Conservation (phyloP, 768 basidiomycete species). For the Leccinum boreale region DNA sequence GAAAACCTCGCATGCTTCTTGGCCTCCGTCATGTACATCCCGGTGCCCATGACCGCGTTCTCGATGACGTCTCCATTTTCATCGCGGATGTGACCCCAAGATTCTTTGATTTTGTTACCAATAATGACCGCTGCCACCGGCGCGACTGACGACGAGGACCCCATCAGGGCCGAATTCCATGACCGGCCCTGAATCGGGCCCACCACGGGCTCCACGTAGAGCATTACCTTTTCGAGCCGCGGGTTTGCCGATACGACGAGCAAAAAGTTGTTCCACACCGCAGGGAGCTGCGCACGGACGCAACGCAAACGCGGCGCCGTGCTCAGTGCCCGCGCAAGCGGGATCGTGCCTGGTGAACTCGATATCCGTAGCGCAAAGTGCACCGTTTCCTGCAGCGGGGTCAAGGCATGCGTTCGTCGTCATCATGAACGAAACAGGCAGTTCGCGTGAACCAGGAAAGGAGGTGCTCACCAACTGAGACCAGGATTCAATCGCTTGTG, state of each 20-base stretch:
- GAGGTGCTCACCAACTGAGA: constrained; percentile 42
- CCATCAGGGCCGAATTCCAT: neutral
- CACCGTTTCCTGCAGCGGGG: constrained; percentile 42
- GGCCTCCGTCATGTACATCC: constrained; percentile 57
- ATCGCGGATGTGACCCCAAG: constrained; percentile 4
- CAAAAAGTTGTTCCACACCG: constrained; percentile 56
- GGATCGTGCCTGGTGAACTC: constrained; percentile 28
- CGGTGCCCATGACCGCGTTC: constrained; percentile 42
- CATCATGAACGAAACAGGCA: neutral
- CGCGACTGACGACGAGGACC: neutral
- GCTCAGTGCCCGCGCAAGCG: constrained; percentile 37
- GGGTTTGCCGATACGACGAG: constrained; percentile 49
- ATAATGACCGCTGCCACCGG: neutral
- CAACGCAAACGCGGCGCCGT: constrained; percentile 43
- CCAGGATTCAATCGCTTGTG: constrained; percentile 44
- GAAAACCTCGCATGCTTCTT: constrained; percentile 47
- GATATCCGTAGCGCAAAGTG: constrained; percentile 57
- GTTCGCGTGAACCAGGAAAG: neutral
- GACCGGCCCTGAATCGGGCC: constrained; percentile 8
- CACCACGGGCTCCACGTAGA: constrained; percentile 23
- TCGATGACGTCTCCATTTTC: constrained; percentile 13
- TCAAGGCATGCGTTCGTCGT: neutral
- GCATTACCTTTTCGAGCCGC: constrained; percentile 44
- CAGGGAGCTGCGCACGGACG: constrained; percentile 52
- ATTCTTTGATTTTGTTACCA: neutral